Evolutionary conservation across 2,329 filamentous ascomycete species (phyloP).

Genomic region (Penicillium sp.): DNA sequence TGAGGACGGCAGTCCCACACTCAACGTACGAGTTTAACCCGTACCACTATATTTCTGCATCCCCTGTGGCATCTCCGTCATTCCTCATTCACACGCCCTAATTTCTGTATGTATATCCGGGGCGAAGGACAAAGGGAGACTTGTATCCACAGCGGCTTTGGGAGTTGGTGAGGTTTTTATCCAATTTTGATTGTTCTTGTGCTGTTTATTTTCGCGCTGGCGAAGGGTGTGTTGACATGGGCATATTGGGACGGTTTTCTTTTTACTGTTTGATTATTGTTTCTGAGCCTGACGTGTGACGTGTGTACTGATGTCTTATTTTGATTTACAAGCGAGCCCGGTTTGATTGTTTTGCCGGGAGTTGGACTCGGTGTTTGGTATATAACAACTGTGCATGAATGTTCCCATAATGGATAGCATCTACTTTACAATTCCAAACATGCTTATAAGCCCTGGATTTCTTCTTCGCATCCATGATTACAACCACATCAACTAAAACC

Average conservation of each 20-base stretch:
- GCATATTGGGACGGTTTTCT: slow-evolving; percentile 19
- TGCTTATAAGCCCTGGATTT: too few relatives aligned
- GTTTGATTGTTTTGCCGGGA: slow-evolving; percentile 13
- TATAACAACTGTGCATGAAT: slow-evolving; percentile 22
- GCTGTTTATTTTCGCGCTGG: slow-evolving; percentile 9
- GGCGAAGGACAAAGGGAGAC: slow-evolving; percentile 1
- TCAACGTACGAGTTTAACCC: slow-evolving; percentile 18
- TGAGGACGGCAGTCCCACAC: slow-evolving; percentile 22
- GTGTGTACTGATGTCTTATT: slow-evolving; percentile 20
- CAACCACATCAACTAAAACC: too few relatives aligned
- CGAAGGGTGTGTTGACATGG: slow-evolving; percentile 18
- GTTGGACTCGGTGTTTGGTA: slow-evolving; percentile 22
- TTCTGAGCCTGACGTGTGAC: slow-evolving; percentile 28
- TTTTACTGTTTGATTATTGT: slow-evolving; percentile 13
- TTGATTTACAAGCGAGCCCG: slow-evolving; percentile 23
- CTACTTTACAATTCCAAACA: not conserved
- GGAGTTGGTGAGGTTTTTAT: slow-evolving; percentile 16
- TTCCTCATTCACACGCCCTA: not conserved
- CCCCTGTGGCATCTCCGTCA: slow-evolving; percentile 3
- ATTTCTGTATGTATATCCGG: slow-evolving; percentile 12
- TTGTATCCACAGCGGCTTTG: slow-evolving; percentile 17
- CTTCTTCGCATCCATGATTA: too few relatives aligned
- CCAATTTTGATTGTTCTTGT: slow-evolving; percentile 8
- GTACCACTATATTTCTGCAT: slow-evolving; percentile 9
- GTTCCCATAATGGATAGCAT: not conserved